phyloP scores from a whole-genome alignment of 495 filamentous ascomycete genomes.

The Melanomma pulvis-pyrius region DNA sequence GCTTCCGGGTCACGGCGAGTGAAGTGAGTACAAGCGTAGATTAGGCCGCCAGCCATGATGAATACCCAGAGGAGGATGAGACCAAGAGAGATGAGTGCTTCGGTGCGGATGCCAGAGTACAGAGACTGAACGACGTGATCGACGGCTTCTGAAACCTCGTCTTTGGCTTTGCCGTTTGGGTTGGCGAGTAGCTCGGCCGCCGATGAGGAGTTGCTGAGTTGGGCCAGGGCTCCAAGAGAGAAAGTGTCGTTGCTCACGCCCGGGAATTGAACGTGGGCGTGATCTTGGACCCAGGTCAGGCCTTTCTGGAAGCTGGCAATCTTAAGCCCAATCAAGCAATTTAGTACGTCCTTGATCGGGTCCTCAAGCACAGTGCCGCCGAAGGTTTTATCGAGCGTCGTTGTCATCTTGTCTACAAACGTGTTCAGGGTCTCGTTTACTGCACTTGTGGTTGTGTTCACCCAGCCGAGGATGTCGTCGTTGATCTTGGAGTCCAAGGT shows the following conservation, averaged over 20 bases:
- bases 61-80: constrained; percentile 76
- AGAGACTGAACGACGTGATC: constrained; percentile 65
- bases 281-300: constrained; percentile 83
- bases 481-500: constrained; percentile 75
- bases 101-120: constrained; percentile 63
- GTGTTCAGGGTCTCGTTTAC: constrained; percentile 84
- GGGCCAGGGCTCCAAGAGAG: constrained; percentile 72
- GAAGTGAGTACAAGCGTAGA: constrained; percentile 60
- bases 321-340: constrained; percentile 49
- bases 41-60: constrained; percentile 71
- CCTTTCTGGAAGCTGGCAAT: constrained; percentile 69
- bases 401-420: constrained; percentile 73
- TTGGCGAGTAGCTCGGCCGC: constrained; percentile 75
- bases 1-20: constrained; percentile 54
- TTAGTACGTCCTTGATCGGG: constrained; percentile 68
- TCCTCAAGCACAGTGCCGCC: constrained; percentile 73
- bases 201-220: constrained; percentile 53
- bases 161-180: constrained; percentile 66
- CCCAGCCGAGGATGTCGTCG: constrained; percentile 83
- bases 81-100: constrained; percentile 73
- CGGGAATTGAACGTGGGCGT: constrained; percentile 84
- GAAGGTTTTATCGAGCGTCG: constrained; percentile 75
- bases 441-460: constrained; percentile 75
- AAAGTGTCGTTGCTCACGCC: constrained; percentile 78
- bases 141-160: constrained; percentile 80